Conservation (phyloP, 345 rosid species). For the Combretum micranthum region DNA sequence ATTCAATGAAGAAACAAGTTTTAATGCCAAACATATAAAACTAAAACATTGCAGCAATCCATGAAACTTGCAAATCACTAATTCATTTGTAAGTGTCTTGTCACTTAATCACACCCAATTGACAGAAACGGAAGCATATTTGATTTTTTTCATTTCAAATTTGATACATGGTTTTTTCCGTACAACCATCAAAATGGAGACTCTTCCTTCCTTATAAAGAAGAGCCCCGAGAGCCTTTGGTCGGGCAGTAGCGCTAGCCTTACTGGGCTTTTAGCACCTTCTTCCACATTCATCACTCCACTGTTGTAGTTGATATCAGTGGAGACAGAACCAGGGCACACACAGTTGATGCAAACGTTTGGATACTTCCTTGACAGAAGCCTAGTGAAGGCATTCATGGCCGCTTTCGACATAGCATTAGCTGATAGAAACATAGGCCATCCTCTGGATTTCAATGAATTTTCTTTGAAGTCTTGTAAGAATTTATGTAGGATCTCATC, state of each 20-base stretch:
- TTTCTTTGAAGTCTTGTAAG: slow-evolving; percentile 22
- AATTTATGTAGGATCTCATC: slow-evolving; percentile 22
- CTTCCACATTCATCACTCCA: slow-evolving; percentile 16
- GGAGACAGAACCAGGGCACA: slow-evolving; percentile 30
- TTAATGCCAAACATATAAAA: no score
- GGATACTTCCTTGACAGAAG: slow-evolving; percentile 27
- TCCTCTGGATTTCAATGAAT: slow-evolving; percentile 15
- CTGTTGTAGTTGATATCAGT: slow-evolving; percentile 23
- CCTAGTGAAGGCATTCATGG: slow-evolving; percentile 31
- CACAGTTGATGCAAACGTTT: slow-evolving; percentile 18
- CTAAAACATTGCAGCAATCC: no score
- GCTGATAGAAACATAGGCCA: slow-evolving; percentile 28
- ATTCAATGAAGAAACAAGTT: no score
- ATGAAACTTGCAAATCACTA: no score
- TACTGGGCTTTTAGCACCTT: slow-evolving; percentile 29
- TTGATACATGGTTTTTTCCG: no score
- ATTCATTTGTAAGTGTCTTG: no score
- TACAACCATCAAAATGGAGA: not conserved
- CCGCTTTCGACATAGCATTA: slow-evolving; percentile 20
- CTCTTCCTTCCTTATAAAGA: slow-evolving; percentile 14
- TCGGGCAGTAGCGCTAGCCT: slow-evolving; percentile 25
- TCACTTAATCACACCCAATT: no score
- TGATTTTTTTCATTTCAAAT: no score
- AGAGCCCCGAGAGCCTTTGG: slow-evolving; percentile 26
- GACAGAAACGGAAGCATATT: no score